Percentiles rank a stretch among this genome's conserved stretches.
Evolutionary conservation across 495 filamentous ascomycete genomes (phyloP).

Genomic region (Pseudoneurospora amorphoporcata): DNA sequence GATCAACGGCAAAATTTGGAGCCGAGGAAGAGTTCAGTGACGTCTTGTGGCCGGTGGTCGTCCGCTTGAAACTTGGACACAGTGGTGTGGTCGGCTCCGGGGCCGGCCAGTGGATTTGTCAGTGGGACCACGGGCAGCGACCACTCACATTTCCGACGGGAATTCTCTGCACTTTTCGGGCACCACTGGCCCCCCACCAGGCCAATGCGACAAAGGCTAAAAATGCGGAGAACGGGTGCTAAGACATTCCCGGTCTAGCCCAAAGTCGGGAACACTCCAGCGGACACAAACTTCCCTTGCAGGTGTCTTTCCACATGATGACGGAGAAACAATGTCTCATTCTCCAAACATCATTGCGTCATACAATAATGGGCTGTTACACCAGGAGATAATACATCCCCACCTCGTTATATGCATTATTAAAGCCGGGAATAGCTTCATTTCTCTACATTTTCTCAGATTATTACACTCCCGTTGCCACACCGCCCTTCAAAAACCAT

Average conservation of each 20-base stretch:
- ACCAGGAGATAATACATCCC: neutral
- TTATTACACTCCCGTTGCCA: neutral
- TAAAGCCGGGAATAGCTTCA: neutral
- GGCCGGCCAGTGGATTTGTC: neutral
- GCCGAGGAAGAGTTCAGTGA: neutral
- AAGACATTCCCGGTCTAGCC: neutral
- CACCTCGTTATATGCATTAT: neutral
- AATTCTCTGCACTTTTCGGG: neutral
- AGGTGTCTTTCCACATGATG: neutral
- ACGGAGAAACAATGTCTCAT: neutral
- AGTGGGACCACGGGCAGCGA: neutral
- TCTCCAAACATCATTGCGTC: neutral
- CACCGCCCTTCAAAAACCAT: neutral
- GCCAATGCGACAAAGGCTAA: neutral
- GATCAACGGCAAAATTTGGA: neutral
- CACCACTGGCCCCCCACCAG: neutral
- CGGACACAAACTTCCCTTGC: neutral
- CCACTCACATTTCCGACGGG: neutral
- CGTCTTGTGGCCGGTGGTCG: neutral
- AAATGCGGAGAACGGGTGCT: neutral
- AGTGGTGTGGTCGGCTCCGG: neutral
- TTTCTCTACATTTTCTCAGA: neutral
- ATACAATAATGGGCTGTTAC: neutral
- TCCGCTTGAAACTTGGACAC: neutral
- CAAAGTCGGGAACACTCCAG: neutral